Evolutionary conservation across 2,329 filamentous ascomycete genomes (phyloP).

Genomic region (Fusarium buharicum): DNA sequence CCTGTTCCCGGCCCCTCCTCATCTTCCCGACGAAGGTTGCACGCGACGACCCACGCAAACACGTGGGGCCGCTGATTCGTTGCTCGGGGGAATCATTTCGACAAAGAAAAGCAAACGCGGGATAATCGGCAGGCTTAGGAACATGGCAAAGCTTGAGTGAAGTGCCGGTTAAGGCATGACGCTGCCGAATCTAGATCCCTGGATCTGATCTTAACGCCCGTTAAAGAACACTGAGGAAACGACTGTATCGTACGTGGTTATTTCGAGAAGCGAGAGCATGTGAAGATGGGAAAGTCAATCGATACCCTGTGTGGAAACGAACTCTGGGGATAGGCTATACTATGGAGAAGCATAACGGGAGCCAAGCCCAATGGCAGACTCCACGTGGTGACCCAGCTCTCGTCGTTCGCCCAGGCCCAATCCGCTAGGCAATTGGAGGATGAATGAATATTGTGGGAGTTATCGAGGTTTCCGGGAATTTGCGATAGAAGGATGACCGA

Average conservation of each 20-base stretch:
- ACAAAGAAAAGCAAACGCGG: slow-evolving; percentile 12
- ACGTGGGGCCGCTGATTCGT: slow-evolving; percentile 49
- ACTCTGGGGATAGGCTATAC: slow-evolving; percentile 9
- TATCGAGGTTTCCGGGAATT: slow-evolving; percentile 1
- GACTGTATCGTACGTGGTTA: slow-evolving; percentile 26
- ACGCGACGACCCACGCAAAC: slow-evolving; percentile 27
- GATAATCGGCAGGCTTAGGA: slow-evolving; percentile 8
- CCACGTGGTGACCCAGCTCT: slow-evolving; percentile 36
- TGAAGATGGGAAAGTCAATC: slow-evolving; percentile 8
- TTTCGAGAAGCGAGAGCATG: slow-evolving; percentile 3
- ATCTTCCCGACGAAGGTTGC: slow-evolving; percentile 14
- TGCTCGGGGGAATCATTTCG: slow-evolving; percentile 17
- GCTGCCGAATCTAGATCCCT: slow-evolving; percentile 12
- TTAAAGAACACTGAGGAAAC: slow-evolving; percentile 2
- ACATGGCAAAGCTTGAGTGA: slow-evolving; percentile 1
- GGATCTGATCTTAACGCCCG: neutral
- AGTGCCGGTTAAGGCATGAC: neutral
- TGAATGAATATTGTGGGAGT: neutral
- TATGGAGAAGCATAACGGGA: slow-evolving; percentile 16
- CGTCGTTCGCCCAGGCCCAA: slow-evolving; percentile 28
- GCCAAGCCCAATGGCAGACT: slow-evolving; percentile 38
- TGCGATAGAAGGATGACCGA: slow-evolving; percentile 1
- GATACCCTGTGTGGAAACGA: slow-evolving; percentile 1
- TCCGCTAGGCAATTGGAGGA: neutral
- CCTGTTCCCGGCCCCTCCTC: slow-evolving; percentile 29